A percentile compares a stretch with the other conserved stretches of the same genome.
These are phyloP conservation scores for Boletus sp. DNA, from an alignment of 768 basidiomycete species.

Conservation along the genomic window DNA sequence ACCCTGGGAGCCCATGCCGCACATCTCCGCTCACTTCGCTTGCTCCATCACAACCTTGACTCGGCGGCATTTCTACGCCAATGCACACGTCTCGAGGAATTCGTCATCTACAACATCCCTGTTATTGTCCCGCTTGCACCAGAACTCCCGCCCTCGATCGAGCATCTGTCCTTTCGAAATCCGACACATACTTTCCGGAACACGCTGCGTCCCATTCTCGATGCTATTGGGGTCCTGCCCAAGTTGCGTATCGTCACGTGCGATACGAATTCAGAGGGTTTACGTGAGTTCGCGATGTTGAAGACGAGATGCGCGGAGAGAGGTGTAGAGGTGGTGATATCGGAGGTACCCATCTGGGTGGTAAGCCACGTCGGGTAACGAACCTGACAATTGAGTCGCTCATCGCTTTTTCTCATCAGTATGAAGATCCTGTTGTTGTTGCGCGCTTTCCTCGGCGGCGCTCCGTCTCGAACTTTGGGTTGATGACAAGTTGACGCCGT, in stretches of 20 bases:
- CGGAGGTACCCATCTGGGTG: conserved; percentile 32
- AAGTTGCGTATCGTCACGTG: conserved; percentile 37
- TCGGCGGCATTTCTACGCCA: conserved; percentile 33
- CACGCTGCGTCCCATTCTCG: conserved; percentile 29
- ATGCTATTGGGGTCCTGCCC: conserved; percentile 32
- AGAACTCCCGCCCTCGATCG: conserved; percentile 35
- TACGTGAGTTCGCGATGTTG: conserved; percentile 25
- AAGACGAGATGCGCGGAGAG: conserved; percentile 29
- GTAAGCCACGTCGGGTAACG: conserved; percentile 26
- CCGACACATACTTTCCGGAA: conserved; percentile 17
- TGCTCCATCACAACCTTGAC: conserved; percentile 34
- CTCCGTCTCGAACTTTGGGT: conserved; percentile 35
- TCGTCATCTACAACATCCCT: conserved; percentile 38
- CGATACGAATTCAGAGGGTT: conserved; percentile 21
- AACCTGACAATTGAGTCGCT: not conserved
- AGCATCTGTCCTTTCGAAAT: conserved; percentile 40
- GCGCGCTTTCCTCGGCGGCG: conserved; percentile 34
- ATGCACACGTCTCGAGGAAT: conserved; percentile 40
- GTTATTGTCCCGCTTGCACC: conserved; percentile 29
- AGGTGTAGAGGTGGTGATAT: conserved; percentile 27
- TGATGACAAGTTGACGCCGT: conserved; percentile 24
- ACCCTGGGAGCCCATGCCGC: conserved; percentile 31
- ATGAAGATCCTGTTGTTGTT: conserved; percentile 36
- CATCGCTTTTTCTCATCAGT: conserved; percentile 18
- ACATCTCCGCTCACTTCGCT: conserved; percentile 41